Evolutionary conservation across 2,329 filamentous ascomycete species (phyloP).

Genomic region (Lecanoromycetidae sp.): DNA sequence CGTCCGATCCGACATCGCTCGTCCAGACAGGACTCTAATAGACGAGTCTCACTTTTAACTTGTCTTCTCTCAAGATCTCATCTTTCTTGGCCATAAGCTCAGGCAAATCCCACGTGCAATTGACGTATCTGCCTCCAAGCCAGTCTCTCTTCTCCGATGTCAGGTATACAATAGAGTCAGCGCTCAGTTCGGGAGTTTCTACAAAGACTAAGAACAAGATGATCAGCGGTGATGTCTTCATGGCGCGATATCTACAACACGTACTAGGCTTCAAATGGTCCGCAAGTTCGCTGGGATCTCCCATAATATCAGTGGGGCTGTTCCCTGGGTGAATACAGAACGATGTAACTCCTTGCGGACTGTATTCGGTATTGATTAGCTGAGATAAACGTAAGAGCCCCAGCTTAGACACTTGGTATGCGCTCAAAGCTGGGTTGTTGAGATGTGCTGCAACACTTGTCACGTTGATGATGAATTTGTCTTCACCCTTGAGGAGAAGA

Average conservation of each 20-base stretch:
- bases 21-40: no score
- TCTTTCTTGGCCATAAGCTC: slow-evolving; percentile 26
- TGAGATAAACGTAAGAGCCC: slow-evolving; percentile 40
- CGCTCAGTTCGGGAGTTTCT: slow-evolving; percentile 20
- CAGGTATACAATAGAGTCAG: slow-evolving; percentile 24
- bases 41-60: slow-evolving; percentile 27
- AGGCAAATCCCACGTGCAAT: slow-evolving; percentile 29
- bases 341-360: slow-evolving; percentile 30
- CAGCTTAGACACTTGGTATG: slow-evolving; percentile 39
- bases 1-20: no score
- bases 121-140: slow-evolving; percentile 30
- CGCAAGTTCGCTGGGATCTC: no score
- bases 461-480: slow-evolving; percentile 38
- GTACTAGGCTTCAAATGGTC: no score
- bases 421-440: slow-evolving; percentile 26
- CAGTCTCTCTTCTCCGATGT: slow-evolving; percentile 26
- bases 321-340: slow-evolving; percentile 33
- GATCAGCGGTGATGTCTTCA: no score
- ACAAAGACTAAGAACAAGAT: no score
- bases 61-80: slow-evolving; percentile 26
- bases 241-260: no score
- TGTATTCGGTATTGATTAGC: slow-evolving; percentile 36
- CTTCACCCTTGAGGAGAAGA: slow-evolving; percentile 23
- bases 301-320: no score
- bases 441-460: slow-evolving; percentile 33